Evolutionary conservation across 2,329 filamentous ascomycete species (phyloP).

Genomic region (Stemphylium beticola): DNA sequence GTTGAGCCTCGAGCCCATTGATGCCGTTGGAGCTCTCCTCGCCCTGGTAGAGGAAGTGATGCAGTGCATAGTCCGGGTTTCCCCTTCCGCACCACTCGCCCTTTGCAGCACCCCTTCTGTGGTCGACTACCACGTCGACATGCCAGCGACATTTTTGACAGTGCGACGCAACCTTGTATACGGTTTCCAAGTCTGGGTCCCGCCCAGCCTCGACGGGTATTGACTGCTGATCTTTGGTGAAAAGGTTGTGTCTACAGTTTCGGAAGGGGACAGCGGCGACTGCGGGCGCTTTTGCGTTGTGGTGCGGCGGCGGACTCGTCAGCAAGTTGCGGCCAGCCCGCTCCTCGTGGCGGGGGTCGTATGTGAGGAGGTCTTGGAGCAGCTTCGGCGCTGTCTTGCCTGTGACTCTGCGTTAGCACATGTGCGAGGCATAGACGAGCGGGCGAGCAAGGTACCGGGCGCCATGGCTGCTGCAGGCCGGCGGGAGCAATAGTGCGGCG

Average conservation of each 20-base stretch:
- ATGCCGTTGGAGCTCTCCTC: slow-evolving; percentile 20
- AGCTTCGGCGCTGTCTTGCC: slow-evolving; percentile 59
- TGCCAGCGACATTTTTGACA: slow-evolving; percentile 69
- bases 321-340: slow-evolving; percentile 61
- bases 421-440: not conserved
- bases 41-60: slow-evolving; percentile 60
- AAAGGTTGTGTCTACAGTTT: slow-evolving; percentile 66
- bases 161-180: slow-evolving; percentile 65
- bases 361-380: slow-evolving; percentile 58
- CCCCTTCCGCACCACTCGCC: slow-evolving; percentile 52
- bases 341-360: slow-evolving; percentile 58
- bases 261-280: slow-evolving; percentile 43
- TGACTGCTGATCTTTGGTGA: slow-evolving; percentile 63
- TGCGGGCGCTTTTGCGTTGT: slow-evolving; percentile 46
- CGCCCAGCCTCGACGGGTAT: slow-evolving; percentile 53
- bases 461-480: slow-evolving; percentile 21
- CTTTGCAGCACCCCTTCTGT: slow-evolving; percentile 49
- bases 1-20: slow-evolving; percentile 24
- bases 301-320: slow-evolving; percentile 63
- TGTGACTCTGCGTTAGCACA: slow-evolving; percentile 35
- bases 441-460: slow-evolving; percentile 24
- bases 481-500: slow-evolving; percentile 5
- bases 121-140: slow-evolving; percentile 63
- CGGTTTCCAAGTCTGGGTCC: slow-evolving; percentile 46
- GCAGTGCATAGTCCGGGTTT: slow-evolving; percentile 60